These are phyloP conservation scores for Incumbomyces delicatus DNA, from an alignment of 2,329 filamentous ascomycete genomes.

Conservation along the genomic window DNA sequence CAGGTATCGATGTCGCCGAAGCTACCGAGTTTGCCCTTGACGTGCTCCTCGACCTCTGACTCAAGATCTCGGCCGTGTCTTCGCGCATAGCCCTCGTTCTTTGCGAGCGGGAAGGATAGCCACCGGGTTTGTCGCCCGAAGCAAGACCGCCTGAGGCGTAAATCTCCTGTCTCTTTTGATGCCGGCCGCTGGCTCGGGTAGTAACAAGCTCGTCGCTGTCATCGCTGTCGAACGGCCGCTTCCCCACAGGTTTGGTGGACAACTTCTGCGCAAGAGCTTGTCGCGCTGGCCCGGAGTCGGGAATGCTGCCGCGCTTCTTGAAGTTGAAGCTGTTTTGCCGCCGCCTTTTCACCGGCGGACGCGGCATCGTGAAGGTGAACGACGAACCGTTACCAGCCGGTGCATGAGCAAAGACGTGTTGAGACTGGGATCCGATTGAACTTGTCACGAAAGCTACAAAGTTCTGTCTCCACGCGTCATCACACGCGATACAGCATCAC, in stretches of 20 bases:
- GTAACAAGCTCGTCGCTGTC: slow-evolving; percentile 21
- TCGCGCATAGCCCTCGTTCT: slow-evolving; percentile 14
- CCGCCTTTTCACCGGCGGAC: slow-evolving; percentile 15
- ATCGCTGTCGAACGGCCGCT: slow-evolving; percentile 18
- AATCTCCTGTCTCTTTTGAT: slow-evolving; percentile 14
- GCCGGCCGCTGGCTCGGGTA: slow-evolving; percentile 10
- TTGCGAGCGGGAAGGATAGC: slow-evolving; percentile 16
- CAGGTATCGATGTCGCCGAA: background rate
- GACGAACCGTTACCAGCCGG: background rate
- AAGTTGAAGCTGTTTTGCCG: slow-evolving; percentile 9
- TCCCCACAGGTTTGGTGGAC: slow-evolving; percentile 15
- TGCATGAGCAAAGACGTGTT: too few species aligned
- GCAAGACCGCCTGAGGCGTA: slow-evolving; percentile 20
- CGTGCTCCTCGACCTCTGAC: slow-evolving; percentile 5
- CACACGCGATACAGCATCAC: too few species aligned
- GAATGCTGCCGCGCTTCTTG: slow-evolving; percentile 6
- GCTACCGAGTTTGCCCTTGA: slow-evolving; percentile 4
- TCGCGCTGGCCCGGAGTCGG: slow-evolving; percentile 12
- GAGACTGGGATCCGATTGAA: too few species aligned
- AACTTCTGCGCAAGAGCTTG: slow-evolving; percentile 15
- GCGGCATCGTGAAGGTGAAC: slow-evolving; percentile 13
- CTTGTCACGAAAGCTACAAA: too few species aligned
- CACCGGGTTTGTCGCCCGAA: slow-evolving; percentile 17
- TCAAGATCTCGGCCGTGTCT: slow-evolving; percentile 13
- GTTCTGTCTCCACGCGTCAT: too few species aligned